Evolutionary conservation across 805 yeast genomes (phyloP).

Genomic region (Starmera dryadoides): DNA sequence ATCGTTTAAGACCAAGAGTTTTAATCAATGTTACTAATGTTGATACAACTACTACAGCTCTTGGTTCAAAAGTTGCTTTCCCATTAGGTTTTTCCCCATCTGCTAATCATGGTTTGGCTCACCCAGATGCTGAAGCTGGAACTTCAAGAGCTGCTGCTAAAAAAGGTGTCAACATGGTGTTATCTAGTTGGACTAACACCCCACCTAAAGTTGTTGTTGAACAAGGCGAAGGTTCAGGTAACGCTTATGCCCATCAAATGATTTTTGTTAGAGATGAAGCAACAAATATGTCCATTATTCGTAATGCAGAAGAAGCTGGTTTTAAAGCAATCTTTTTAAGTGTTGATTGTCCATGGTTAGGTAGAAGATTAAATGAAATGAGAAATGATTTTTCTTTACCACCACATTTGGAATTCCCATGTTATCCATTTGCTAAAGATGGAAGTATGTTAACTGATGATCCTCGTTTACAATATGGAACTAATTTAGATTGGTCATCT

Average conservation of each 20-base stretch:
- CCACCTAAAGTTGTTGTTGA: constrained; percentile 36
- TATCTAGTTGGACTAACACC: constrained; percentile 30
- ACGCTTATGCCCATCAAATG: constrained; percentile 36
- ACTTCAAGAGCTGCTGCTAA: constrained; percentile 32
- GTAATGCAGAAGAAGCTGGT: constrained; percentile 26
- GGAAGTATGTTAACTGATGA: constrained; percentile 66
- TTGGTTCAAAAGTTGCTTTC: constrained; percentile 35
- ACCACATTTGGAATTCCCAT: neutral
- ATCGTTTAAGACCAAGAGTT: constrained; percentile 39
- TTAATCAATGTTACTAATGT: constrained; percentile 26
- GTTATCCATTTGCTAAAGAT: constrained; percentile 33
- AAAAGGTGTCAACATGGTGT: constrained; percentile 38
- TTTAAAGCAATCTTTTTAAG: constrained; percentile 41
- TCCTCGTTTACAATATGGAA: constrained; percentile 6
- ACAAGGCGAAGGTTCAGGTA: constrained; percentile 34
- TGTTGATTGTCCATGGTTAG: constrained; percentile 42
- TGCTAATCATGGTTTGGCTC: constrained; percentile 33
- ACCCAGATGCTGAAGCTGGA: constrained; percentile 36
- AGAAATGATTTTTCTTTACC: constrained; percentile 9
- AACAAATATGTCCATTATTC: constrained; percentile 22
- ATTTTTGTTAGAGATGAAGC: constrained; percentile 28
- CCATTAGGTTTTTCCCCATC: constrained; percentile 45
- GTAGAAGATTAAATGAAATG: constrained; percentile 40
- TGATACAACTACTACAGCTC: constrained; percentile 36
- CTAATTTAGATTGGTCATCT: constrained; percentile 24